Evolutionary conservation across 148 eudicot genomes (phyloP).

Genomic region (Nyssa sinensis): DNA sequence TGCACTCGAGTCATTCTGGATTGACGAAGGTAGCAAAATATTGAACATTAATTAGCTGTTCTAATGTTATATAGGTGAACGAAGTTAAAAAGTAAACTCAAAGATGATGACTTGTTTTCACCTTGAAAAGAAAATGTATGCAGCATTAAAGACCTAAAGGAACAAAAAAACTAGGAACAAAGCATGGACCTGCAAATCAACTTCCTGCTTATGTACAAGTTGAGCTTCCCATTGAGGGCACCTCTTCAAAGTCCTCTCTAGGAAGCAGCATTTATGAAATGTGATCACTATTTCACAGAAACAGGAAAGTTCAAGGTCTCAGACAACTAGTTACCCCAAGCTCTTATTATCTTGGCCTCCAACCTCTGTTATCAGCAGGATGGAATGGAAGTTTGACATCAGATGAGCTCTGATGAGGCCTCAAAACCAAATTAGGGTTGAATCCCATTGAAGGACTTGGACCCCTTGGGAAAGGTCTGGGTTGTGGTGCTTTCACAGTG

Average conservation of each 20-base stretch:
- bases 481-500: conserved; percentile 13
- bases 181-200: conserved; percentile 1
- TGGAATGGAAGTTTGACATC: conserved; percentile 16
- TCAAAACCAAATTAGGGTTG: conserved; percentile 18
- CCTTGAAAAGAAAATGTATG: conserved; percentile 1
- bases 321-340: not conserved
- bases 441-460: conserved; percentile 17
- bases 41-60: too few species aligned
- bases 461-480: conserved; percentile 10
- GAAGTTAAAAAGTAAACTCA: too few species aligned
- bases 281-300: not conserved
- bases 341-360: conserved; percentile 13
- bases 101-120: not conserved
- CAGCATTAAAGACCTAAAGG: not conserved
- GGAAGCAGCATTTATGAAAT: not conserved
- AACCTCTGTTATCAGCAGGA: conserved; percentile 24
- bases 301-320: not conserved
- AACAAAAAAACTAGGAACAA: conserved; percentile 1
- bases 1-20: too few species aligned
- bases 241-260: not conserved
- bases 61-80: not conserved
- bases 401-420: conserved; percentile 31
- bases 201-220: conserved; percentile 15
- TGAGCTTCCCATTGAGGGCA: conserved; percentile 7
- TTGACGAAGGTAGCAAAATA: not conserved